Conservation (phyloP, 164 flowering plant genomes). For the Cinnamomum micranthum region DNA sequence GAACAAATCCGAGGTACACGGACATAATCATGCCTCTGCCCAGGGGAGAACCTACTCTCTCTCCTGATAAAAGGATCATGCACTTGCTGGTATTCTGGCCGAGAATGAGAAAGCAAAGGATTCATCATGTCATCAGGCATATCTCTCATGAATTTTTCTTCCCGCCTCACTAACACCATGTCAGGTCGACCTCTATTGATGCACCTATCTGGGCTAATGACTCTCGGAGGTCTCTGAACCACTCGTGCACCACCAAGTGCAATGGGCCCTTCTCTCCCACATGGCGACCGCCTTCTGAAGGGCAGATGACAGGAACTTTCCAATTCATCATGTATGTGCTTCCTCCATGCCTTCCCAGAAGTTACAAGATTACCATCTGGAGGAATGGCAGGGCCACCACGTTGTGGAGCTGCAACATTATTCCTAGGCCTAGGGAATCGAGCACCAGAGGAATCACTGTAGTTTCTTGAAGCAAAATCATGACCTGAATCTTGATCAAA, state of each 20-base stretch:
- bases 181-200: conserved; percentile 33
- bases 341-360: conserved; percentile 46
- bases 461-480: conserved; percentile 26
- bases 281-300: conserved; percentile 45
- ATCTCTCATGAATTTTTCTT: conserved; percentile 42
- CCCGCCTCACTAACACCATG: conserved; percentile 34
- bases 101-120: conserved; percentile 35
- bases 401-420: conserved; percentile 30
- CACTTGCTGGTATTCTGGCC: conserved; percentile 34
- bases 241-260: conserved; percentile 37
- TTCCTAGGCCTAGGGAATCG: conserved; percentile 36
- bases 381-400: conserved; percentile 19
- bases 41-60: conserved; percentile 35
- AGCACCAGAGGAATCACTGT: conserved; percentile 9
- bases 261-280: conserved; percentile 25
- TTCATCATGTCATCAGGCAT: conserved; percentile 36
- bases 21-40: conserved; percentile 34
- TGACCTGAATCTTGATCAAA: conserved; percentile 37
- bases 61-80: conserved; percentile 39
- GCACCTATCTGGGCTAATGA: conserved; percentile 42
- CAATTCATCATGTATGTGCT: conserved; percentile 31
- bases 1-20: conserved; percentile 35
- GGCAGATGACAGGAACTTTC: conserved; percentile 30
- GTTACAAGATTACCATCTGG: conserved; percentile 32
- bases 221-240: conserved; percentile 41